A percentile compares a stretch with the other conserved stretches of the same genome.
phyloP scores from a whole-genome alignment of 345 rosid genomes.

The Salix purpurea region DNA sequence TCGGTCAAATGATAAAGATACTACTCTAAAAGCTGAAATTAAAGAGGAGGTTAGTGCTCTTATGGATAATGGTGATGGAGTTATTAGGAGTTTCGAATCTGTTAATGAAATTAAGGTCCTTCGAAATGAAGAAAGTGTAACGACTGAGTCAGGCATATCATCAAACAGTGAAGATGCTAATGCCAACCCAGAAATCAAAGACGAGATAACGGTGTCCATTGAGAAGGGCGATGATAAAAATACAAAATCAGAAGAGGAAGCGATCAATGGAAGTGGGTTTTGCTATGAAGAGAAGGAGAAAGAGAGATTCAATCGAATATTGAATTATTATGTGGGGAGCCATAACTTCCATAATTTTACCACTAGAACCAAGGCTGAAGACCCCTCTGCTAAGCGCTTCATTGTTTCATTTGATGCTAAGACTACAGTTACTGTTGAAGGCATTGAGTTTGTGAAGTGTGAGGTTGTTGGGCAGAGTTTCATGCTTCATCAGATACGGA shows the following conservation, averaged over 20 bases:
- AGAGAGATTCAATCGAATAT: conserved; percentile 74
- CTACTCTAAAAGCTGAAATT: conserved; percentile 2
- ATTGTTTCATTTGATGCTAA: conserved; percentile 68
- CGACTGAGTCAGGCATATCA: background rate
- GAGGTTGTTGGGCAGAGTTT: conserved; percentile 98
- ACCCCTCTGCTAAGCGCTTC: conserved; percentile 70
- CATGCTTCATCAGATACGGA: conserved; percentile 98
- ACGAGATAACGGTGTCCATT: background rate
- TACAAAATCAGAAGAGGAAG: conserved; percentile 21
- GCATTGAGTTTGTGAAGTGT: conserved; percentile 83
- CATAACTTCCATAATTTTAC: conserved; percentile 97
- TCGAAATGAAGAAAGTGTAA: background rate
- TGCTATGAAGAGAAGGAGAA: conserved; percentile 64
- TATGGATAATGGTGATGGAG: conserved; percentile 11
- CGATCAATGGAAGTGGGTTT: conserved; percentile 31
- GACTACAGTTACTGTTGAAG: conserved; percentile 49
- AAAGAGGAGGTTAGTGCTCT: conserved; percentile 21
- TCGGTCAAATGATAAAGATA: conserved; percentile 33
- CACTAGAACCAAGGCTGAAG: conserved; percentile 81
- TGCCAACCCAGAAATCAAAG: background rate
- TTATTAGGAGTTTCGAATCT: conserved; percentile 8
- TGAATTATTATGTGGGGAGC: conserved; percentile 68
- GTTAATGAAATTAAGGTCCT: background rate
- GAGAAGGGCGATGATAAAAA: conserved; percentile 10
- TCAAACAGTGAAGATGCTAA: background rate